Evolutionary conservation across 2,329 filamentous ascomycete species (phyloP).

Genomic region (Xylariaceae sp.): DNA sequence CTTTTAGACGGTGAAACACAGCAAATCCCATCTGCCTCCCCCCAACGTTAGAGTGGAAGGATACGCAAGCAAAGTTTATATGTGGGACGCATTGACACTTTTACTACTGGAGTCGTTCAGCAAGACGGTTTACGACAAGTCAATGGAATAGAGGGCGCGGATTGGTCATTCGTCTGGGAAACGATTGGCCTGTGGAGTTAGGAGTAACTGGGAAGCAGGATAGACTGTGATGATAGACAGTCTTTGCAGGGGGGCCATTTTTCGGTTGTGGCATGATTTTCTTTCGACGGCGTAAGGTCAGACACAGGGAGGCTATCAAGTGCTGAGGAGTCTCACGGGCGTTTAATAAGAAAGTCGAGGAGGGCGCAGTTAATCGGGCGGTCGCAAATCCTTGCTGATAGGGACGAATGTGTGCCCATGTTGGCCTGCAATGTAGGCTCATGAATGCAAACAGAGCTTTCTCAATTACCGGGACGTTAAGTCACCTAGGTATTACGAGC

Average conservation of each 20-base stretch:
- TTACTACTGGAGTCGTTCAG: background rate
- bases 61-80: background rate
- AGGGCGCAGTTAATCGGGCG: background rate
- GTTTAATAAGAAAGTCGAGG: conserved; percentile 20
- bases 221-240: conserved; percentile 10
- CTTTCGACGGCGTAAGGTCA: conserved; percentile 27
- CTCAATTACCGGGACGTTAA: background rate
- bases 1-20: background rate
- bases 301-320: conserved; percentile 45
- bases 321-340: conserved; percentile 49
- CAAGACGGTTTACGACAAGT: conserved; percentile 2
- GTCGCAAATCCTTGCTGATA: background rate
- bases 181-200: background rate
- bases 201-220: background rate
- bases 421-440: background rate
- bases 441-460: background rate
- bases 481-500: background rate
- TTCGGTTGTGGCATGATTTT: conserved; percentile 5
- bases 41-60: background rate
- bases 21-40: background rate
- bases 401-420: background rate
- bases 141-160: conserved; percentile 4
- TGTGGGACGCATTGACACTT: background rate
- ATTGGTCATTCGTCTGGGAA: background rate
- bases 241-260: background rate